Evolutionary conservation across 306 rosid species (phyloP).

Genomic region (Vigna reflexopilosa): DNA sequence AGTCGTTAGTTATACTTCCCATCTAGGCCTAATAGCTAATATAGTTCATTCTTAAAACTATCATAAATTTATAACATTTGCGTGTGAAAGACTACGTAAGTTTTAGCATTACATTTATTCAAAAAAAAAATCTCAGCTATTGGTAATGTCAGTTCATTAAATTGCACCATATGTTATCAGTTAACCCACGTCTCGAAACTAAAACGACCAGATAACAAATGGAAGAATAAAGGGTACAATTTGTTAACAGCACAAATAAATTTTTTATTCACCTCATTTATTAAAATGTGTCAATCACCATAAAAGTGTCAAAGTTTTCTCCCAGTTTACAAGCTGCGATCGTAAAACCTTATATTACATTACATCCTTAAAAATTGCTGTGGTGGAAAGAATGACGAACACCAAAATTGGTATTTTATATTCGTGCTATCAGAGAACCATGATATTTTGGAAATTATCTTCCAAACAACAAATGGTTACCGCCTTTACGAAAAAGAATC

Average conservation of each 20-base stretch:
- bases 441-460: constrained; percentile 6
- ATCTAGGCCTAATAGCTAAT: background rate
- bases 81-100: background rate
- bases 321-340: constrained; percentile 50
- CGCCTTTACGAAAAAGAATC: constrained; percentile 1
- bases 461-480: constrained; percentile 28
- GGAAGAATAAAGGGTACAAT: background rate
- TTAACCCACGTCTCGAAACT: background rate
- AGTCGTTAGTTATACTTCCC: background rate
- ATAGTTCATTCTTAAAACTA: background rate
- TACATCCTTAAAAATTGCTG: constrained; percentile 40
- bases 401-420: constrained; percentile 39
- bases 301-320: constrained; percentile 41
- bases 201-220: background rate
- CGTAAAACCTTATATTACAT: constrained; percentile 46
- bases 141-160: background rate
- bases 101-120: background rate
- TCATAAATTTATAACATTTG: background rate
- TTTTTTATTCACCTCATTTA: constrained; percentile 40
- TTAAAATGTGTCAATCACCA: constrained; percentile 31
- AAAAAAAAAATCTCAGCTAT: background rate
- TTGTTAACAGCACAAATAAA: constrained; percentile 24
- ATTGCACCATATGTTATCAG: background rate
- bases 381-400: constrained; percentile 42
- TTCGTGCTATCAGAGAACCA: constrained; percentile 25